These are phyloP conservation scores for Salix udensis DNA, from an alignment of 345 rosid genomes.

Conservation along the genomic window DNA sequence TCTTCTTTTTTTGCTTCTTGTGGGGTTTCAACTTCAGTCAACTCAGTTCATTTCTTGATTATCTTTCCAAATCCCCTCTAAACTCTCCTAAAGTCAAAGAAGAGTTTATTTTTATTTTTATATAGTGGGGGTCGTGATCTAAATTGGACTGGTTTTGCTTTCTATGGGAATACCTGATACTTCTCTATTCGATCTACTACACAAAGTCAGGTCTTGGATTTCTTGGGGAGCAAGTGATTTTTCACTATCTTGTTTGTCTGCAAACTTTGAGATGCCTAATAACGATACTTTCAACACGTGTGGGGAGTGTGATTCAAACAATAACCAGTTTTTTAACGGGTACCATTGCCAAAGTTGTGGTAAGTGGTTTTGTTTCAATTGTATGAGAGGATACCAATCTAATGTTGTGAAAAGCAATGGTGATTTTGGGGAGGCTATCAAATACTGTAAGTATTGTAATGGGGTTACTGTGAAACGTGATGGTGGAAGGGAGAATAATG, in stretches of 20 bases:
- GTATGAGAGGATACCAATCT: slow-evolving; percentile 33
- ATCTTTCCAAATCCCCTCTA: neutral
- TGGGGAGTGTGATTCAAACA: slow-evolving; percentile 43
- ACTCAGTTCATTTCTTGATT: neutral
- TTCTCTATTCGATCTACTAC: slow-evolving; percentile 64
- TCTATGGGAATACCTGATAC: slow-evolving; percentile 78
- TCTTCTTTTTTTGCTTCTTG: slow-evolving; percentile 36
- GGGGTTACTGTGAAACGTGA: slow-evolving; percentile 36
- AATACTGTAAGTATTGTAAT: slow-evolving; percentile 61
- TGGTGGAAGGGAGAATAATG: slow-evolving; percentile 44
- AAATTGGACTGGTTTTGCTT: slow-evolving; percentile 21
- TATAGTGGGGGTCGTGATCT: neutral
- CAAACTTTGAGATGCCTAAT: slow-evolving; percentile 43
- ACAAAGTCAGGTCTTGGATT: slow-evolving; percentile 71
- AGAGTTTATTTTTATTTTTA: neutral
- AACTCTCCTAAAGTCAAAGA: slow-evolving; percentile 1
- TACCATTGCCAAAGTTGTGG: slow-evolving; percentile 65
- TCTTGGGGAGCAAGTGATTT: slow-evolving; percentile 57
- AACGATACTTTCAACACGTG: slow-evolving; percentile 38
- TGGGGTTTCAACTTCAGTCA: neutral
- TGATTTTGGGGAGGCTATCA: slow-evolving; percentile 24
- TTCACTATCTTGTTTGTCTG: slow-evolving; percentile 24
- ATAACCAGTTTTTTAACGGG: slow-evolving; percentile 27
- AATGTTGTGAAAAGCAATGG: slow-evolving; percentile 10
- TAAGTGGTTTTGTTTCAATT: slow-evolving; percentile 48